phyloP scores from a whole-genome alignment of 1,139 yeast genomes.

The Tardiomyces depauwii region DNA sequence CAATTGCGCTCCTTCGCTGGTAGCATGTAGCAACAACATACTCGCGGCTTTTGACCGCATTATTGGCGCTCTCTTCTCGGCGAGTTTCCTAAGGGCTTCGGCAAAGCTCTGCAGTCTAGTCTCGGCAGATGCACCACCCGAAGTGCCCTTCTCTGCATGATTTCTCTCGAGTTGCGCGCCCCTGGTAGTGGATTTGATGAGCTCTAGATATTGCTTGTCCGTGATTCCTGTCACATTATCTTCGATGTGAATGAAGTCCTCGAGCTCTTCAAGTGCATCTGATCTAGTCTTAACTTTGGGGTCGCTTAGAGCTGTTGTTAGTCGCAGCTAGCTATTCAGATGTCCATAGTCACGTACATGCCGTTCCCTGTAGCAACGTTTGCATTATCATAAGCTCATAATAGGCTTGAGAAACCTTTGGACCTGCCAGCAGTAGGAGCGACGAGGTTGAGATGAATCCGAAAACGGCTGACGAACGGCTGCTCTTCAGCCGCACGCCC shows the following conservation, averaged over 20 bases:
- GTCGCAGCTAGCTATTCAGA: too few relatives aligned
- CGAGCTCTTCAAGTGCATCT: constrained; percentile 5
- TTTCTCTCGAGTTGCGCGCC: not conserved
- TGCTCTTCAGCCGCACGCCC: too few relatives aligned
- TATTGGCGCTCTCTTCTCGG: not conserved
- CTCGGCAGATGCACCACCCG: not conserved
- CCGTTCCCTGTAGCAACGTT: too few relatives aligned
- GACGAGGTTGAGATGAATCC: too few relatives aligned
- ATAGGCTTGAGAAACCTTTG: too few relatives aligned
- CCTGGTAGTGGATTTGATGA: not conserved
- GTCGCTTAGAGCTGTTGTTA: not conserved
- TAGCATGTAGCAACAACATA: not conserved
- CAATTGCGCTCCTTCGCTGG: not conserved
- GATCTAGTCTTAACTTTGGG: constrained; percentile 6
- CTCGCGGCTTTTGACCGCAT: not conserved
- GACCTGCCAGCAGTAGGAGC: too few relatives aligned
- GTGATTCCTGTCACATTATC: constrained; percentile 2
- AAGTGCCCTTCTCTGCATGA: not conserved
- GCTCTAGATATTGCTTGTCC: constrained; percentile 3
- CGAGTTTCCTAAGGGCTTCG: not conserved
- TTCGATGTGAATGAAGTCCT: constrained; percentile 3
- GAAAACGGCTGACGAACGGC: too few relatives aligned
- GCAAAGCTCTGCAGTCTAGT: not conserved
- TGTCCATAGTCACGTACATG: too few relatives aligned
- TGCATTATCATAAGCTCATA: too few relatives aligned